Conservation (phyloP, 345 rosid species). For the Brassica cretica region DNA sequence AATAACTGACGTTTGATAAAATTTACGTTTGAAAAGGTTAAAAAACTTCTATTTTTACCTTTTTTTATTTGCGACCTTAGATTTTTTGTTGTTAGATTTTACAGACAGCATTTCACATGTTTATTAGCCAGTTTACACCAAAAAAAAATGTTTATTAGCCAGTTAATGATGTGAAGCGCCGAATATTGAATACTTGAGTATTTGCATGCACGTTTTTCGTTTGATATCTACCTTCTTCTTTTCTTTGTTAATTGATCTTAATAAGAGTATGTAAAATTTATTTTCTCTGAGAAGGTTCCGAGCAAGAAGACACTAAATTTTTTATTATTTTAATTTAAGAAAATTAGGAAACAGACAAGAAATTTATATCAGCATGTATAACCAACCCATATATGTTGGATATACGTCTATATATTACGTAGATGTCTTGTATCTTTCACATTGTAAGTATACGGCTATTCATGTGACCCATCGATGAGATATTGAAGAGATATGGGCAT, state of each 20-base stretch:
- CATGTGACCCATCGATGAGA: slow-evolving; percentile 29
- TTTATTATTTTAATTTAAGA: not conserved
- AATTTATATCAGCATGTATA: slow-evolving; percentile 1
- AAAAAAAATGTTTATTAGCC: not conserved
- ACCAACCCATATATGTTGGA: slow-evolving; percentile 22
- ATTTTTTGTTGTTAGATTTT: not conserved
- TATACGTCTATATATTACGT: slow-evolving; percentile 7
- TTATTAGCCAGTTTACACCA: not conserved
- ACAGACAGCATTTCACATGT: slow-evolving; percentile 3
- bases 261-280: not conserved
- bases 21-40: not conserved
- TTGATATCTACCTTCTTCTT: not conserved
- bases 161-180: not conserved
- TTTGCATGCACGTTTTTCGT: slow-evolving; percentile 18
- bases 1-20: not conserved
- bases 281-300: slow-evolving; percentile 25
- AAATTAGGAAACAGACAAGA: slow-evolving; percentile 16
- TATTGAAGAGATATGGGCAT: slow-evolving; percentile 34
- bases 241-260: not conserved
- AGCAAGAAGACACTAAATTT: slow-evolving; percentile 16
- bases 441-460: slow-evolving; percentile 39
- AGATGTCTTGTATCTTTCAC: not conserved
- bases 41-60: not conserved
- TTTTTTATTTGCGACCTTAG: not conserved
- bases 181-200: not conserved